Base-by-base conservation (phyloP, 805 yeast species). In the Pichia thaimueangensis region DNA sequence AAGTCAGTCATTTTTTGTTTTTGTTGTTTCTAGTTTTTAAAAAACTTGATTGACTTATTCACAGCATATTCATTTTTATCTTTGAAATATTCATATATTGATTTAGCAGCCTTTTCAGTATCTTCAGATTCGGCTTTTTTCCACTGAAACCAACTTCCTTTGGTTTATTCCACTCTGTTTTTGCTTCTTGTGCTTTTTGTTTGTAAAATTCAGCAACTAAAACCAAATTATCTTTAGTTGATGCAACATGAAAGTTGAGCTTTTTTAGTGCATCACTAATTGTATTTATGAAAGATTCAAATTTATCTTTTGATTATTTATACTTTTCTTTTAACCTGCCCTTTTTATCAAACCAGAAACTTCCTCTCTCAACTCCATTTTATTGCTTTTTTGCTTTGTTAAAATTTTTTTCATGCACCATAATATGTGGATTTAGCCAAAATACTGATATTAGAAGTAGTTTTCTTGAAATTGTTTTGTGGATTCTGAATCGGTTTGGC, bases 241-340 rank as follows among this genome's bases (percentile, higher is more conserved):
- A n/a, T n/a, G n/a, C n/a, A n/a, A n/a, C n/a, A n/a, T 17, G 47
- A 29, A 9, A 55, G 60, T 16, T 61, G 61, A 19, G 56, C 47
- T 69, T 70, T 20, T 72, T 77, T 47, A 22, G 11, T 51, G 37
- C 11, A 45, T 43, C 41, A 17, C n/a, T n/a, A n/a, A n/a, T n/a
- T n/a, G n/a, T n/a, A n/a, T n/a, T n/a, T n/a, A n/a, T n/a, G n/a
- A n/a, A n/a, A n/a, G n/a, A n/a, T n/a, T n/a, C n/a, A n/a, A n/a
- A n/a, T n/a, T 29, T 9, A 29, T 19, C 31, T 29, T 29, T 8
- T 29, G 12, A n/a, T 29, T 29, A 19, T 19, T 6, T 6, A 29
- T 19, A n/a, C 12, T 25, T 11, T 10, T 25, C 29, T 10, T 25
- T 25, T 10, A 11, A 10, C 12, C 29, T 13, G 29, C 13, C 29